Evolutionary conservation across 371 early-diverging fungal genomes (phyloP), one percentile per base, ranked within the genome.

Genomic region (Rhizopus sp.): DNA sequence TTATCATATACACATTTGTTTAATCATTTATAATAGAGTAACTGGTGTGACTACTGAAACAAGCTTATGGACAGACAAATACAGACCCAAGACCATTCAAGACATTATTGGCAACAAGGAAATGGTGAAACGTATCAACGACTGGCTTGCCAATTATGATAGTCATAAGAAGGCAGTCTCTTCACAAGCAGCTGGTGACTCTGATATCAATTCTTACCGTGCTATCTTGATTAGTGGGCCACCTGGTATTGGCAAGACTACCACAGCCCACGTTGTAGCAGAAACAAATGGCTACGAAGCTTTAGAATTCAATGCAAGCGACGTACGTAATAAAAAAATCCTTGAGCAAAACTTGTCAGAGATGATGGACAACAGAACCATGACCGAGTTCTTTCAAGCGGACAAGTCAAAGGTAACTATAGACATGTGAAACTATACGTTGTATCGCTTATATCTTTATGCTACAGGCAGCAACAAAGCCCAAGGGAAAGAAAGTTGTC

Each of bases 231-330:
- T 99, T 1, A 94, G 96, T 42, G 99, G 99, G 0, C 91, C 96
- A 8, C 99, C 99, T 7, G 99, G 99, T 2, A 91, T 99, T 32
- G 99, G 99, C 37, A 99, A 99, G 74, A 99, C 99, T 3, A 96
- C 99, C 0, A 80, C 96, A 0, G 99, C 97, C 1, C 93, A 94
- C 68, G 70, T 99, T 16, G 90, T 93, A 5, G 93, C 95, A 12
- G 73, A 85, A 29, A 66, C 81, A 9, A 83, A 89, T 32, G 96
- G 95, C 0, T 93, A 88, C 54, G 88, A 92, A n/a, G 73, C 91
- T 6, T 66, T 98, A 2, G 99, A 99, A 75, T 97, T 98, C 59
- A 99, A 99, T 71, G 99, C 99, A 41, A 96, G 98, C 75, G 99
- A 99, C 74, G 85, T 90, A 5, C 87, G 99, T 57, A 97, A 85